phyloP scores from a whole-genome alignment of 2,329 filamentous ascomycete genomes.

The Alternaria gansuensis region DNA sequence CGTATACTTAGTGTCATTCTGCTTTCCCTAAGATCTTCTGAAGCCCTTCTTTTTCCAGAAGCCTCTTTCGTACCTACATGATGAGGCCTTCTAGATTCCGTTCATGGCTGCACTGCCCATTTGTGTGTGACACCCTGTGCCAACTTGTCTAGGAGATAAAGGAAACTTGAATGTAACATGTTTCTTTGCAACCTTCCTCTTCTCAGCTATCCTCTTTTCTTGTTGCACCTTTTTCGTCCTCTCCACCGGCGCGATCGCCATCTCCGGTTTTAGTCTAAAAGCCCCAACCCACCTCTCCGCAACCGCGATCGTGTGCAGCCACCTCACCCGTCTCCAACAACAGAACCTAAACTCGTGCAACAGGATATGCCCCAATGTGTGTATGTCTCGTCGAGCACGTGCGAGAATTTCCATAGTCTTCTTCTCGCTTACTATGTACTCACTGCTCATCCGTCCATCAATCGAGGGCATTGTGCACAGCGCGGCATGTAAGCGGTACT shows the following conservation, averaged over 20 bases:
- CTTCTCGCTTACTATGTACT: neutral
- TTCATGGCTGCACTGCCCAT: neutral
- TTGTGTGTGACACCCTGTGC: neutral
- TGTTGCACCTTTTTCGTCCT: neutral
- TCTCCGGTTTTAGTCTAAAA: slow-evolving; percentile 1
- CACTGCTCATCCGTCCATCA: slow-evolving; percentile 5
- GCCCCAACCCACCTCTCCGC: slow-evolving; percentile 29
- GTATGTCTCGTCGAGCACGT: slow-evolving; percentile 27
- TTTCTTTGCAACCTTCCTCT: neutral
- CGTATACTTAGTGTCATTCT: neutral
- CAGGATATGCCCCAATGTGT: slow-evolving; percentile 29
- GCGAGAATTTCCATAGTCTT: slow-evolving; percentile 12
- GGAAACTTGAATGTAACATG: neutral
- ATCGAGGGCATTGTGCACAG: slow-evolving; percentile 22
- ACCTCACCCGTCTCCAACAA: slow-evolving; percentile 27
- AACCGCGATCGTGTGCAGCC: slow-evolving; percentile 30
- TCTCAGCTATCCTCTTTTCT: neutral
- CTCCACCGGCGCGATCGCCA: neutral
- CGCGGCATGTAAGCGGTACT: slow-evolving; percentile 25
- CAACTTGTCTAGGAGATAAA: neutral
- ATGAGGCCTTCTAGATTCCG: neutral
- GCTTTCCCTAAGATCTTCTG: neutral
- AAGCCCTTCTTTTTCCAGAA: too few relatives aligned
- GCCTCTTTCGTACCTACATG: neutral
- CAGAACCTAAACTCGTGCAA: slow-evolving; percentile 29